phyloP scores from a whole-genome alignment of 164 flowering plant genomes.

The Pachysandra terminalis region DNA sequence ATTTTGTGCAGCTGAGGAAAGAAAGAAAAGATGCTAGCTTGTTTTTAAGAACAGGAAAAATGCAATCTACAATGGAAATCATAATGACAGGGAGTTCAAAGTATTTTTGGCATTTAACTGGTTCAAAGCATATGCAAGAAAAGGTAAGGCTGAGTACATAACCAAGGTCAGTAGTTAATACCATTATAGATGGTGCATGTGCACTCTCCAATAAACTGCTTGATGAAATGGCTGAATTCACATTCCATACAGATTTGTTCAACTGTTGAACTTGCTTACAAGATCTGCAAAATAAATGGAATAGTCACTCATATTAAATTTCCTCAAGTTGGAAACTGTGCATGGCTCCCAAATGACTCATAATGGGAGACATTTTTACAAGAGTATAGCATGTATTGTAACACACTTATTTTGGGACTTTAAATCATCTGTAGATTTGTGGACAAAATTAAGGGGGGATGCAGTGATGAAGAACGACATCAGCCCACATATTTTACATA shows the following conservation, averaged over 20 bases:
- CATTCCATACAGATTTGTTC: constrained; percentile 81
- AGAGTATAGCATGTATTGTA: no score
- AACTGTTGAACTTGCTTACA: constrained; percentile 70
- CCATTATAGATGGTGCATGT: constrained; percentile 44
- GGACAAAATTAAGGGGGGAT: no score
- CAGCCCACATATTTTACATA: no score
- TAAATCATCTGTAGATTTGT: no score
- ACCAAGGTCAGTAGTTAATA: constrained; percentile 20
- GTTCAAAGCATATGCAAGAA: not conserved
- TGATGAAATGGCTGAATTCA: constrained; percentile 68
- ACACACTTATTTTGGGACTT: no score
- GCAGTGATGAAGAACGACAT: no score
- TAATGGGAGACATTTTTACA: no score
- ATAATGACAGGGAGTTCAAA: not conserved
- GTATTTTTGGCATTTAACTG: not conserved
- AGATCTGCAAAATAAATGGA: constrained; percentile 47
- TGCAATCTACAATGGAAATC: not conserved
- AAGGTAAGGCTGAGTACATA: not conserved
- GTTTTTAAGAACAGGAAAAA: not conserved
- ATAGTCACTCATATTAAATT: not conserved
- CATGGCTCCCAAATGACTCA: not conserved
- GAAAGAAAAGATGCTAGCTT: not conserved
- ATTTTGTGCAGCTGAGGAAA: not conserved
- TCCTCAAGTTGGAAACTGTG: not conserved
- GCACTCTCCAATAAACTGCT: constrained; percentile 74